Evolutionary conservation across 2,329 filamentous ascomycete species (phyloP).

Genomic region (Colletotrichum eleusines): DNA sequence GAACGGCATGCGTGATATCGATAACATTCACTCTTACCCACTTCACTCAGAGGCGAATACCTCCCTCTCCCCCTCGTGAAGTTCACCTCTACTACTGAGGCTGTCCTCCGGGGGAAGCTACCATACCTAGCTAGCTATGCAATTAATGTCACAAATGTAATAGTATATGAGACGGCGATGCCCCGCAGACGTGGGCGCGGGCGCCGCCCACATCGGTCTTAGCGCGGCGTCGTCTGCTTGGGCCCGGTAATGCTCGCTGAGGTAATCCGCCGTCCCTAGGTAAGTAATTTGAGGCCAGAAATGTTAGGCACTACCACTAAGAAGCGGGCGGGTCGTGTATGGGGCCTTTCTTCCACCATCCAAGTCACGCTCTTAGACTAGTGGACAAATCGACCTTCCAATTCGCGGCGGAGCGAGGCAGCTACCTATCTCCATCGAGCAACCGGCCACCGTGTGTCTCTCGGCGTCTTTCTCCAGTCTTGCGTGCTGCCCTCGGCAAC

Average conservation of each 20-base stretch:
- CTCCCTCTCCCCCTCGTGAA: not conserved
- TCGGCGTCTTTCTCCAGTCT: not conserved
- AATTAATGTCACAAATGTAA: constrained; percentile 34
- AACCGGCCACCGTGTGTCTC: constrained; percentile 29
- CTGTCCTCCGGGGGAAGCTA: not conserved
- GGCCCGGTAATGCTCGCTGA: constrained; percentile 33
- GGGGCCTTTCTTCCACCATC: constrained; percentile 40
- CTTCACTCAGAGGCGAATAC: not conserved
- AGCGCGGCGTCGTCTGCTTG: constrained; percentile 16
- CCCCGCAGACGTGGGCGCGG: constrained; percentile 31
- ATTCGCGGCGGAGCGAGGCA: constrained; percentile 38
- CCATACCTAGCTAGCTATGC: constrained; percentile 16
- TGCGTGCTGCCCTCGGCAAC: constrained; percentile 27
- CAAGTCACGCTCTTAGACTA: constrained; percentile 41
- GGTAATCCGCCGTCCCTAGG: constrained; percentile 29
- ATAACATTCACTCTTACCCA: not conserved
- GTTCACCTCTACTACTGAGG: not conserved
- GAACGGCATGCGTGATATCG: not conserved
- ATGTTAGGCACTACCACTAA: constrained; percentile 30
- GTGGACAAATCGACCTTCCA: constrained; percentile 39
- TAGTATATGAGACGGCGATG: constrained; percentile 27
- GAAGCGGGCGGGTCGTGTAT: constrained; percentile 36
- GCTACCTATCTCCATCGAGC: constrained; percentile 31
- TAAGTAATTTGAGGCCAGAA: constrained; percentile 38
- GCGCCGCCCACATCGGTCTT: constrained; percentile 26